phyloP scores from a whole-genome alignment of 2,329 filamentous ascomycete species.

The Cladophialophora yegresii region DNA sequence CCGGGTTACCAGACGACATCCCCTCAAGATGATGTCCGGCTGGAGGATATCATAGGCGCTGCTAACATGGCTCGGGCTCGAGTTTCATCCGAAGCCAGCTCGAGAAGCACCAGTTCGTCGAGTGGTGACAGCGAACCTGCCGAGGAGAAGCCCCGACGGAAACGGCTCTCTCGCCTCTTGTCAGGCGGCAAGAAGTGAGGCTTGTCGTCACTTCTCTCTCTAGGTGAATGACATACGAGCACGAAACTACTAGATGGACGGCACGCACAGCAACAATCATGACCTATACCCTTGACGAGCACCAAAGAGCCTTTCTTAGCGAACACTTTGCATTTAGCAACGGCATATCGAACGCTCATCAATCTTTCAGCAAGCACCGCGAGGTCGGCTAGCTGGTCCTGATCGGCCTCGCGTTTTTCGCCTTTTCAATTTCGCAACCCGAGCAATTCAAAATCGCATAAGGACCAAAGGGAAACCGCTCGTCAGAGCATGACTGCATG shows the following conservation, averaged over 20 bases:
- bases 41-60: constrained; percentile 48
- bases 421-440: not conserved
- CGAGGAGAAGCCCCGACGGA: constrained; percentile 26
- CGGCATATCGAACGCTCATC: not conserved
- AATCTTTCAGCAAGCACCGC: not conserved
- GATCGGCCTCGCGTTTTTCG: not conserved
- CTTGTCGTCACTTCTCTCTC: not conserved
- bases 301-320: constrained; percentile 12
- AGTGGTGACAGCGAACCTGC: constrained; percentile 19
- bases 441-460: not conserved
- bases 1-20: constrained; percentile 41
- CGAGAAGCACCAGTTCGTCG: constrained; percentile 41
- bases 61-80: constrained; percentile 39
- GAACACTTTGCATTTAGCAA: constrained; percentile 2
- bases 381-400: not conserved
- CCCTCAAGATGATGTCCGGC: constrained; percentile 46
- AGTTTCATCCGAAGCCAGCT: constrained; percentile 42
- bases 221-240: not conserved
- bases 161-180: constrained; percentile 29
- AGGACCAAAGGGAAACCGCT: not conserved
- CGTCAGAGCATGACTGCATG: not conserved
- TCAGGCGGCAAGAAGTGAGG: constrained; percentile 28
- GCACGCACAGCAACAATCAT: constrained; percentile 9
- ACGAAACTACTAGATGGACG: constrained; percentile 1
- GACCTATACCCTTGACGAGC: constrained; percentile 3